Evolutionary conservation across 2,329 filamentous ascomycete species (phyloP), one percentile per base, ranked within the genome.

Genomic region (Aspergillus sp.): DNA sequence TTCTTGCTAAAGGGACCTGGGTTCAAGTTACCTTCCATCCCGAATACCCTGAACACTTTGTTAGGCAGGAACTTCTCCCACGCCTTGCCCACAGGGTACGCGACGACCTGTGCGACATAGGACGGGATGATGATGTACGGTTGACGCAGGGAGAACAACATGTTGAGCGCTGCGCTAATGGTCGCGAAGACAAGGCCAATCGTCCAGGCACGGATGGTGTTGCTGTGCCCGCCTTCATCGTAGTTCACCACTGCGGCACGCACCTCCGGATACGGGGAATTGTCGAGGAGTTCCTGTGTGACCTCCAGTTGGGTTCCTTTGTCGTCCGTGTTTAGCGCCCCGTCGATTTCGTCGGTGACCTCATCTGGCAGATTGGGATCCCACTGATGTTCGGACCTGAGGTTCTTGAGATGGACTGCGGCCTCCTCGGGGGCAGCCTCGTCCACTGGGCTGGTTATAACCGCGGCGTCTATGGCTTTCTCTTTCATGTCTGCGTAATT

Each of bases 231-330:
- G 60, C 86, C 84, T 59, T 85, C 78, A 61, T 88, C 85, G 64
- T 81, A 79, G 65, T 87, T 87, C 55, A 81, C 76, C 16, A 88
- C 85, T 16, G 85, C 82, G 21, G 84, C 81, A 59, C 85, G 82
- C 29, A 87, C 85, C 72, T 87, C 84, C 34, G 83, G 82, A 63
- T 87, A 88, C 2, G 85, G 85, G 45, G 84, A 87, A 66, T 87
- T 84, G 52, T 87, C 83, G 64, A 86, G 78, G 62, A 85, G 75
- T 53, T 82, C 80, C 59, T 81, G 78, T 61, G 85, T 81, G 58
- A 86, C 78, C 54, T 79, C 77, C 46, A 81, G 69, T 50, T 81
- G 81, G 66, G 81, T 80, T 60, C 80, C 81, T 58, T 78, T 74
- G 67, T 84, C 81, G 53, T 78, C 76, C 2, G 77, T 78, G 40